phyloP scores from a whole-genome alignment of 177 flowering plant genomes.

The Vitis hybrid region DNA sequence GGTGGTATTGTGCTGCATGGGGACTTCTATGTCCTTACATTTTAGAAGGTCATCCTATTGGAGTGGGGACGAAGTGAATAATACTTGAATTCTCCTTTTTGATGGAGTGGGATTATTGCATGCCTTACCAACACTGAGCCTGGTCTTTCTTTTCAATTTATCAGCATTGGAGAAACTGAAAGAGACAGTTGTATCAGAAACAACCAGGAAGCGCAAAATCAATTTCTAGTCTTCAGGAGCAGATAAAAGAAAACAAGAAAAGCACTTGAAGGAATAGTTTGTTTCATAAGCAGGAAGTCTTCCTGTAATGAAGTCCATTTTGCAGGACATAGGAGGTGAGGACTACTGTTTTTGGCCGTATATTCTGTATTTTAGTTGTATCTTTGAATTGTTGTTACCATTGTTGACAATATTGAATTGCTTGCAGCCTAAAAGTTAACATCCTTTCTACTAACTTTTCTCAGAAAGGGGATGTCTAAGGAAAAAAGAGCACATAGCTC shows the following conservation, averaged over 20 bases:
- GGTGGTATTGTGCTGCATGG: no score
- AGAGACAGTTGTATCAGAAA: slow-evolving; percentile 56
- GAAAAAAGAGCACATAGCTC: background rate
- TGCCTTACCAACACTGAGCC: background rate
- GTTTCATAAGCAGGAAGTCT: slow-evolving; percentile 6
- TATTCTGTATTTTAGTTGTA: background rate
- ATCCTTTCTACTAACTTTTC: background rate
- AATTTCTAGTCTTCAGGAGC: slow-evolving; percentile 28
- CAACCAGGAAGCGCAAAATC: slow-evolving; percentile 30
- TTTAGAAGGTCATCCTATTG: no score
- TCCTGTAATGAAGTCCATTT: background rate
- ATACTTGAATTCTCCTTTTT: background rate
- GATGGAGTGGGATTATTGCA: background rate
- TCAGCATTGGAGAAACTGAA: slow-evolving; percentile 72
- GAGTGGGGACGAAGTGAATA: background rate
- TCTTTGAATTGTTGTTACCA: background rate
- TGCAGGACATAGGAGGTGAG: background rate
- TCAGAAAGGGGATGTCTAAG: background rate
- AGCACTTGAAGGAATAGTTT: slow-evolving; percentile 3
- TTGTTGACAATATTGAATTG: background rate
- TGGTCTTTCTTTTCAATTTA: background rate
- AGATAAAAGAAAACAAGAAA: slow-evolving; percentile 19
- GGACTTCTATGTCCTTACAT: no score
- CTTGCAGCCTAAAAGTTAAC: background rate
- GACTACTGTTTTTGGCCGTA: background rate